Base-by-base conservation (phyloP, 2,329 filamentous ascomycete genomes). In the Esteya vermicola region DNA sequence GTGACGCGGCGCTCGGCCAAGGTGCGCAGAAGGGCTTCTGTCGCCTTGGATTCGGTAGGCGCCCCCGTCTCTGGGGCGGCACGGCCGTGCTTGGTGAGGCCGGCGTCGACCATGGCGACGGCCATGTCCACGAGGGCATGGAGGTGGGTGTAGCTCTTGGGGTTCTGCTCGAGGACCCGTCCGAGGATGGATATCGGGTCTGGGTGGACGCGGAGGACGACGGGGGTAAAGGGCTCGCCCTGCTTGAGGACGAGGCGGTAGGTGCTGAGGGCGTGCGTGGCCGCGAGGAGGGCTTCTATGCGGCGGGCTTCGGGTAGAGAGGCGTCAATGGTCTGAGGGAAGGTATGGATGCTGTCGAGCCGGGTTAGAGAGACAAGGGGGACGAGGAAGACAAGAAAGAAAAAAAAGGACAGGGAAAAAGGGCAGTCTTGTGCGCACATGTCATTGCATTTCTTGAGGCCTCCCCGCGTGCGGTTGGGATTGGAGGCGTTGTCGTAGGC, bases 401-500 rank as follows among this genome's bases (percentile, higher is more conserved):
- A 20, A 16, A 22, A 22, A 10, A 7, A 36, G 16, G 3, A 2
- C 18, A 8, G 26, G 18, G 19, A 34, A 36, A 33, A 54, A n/a
- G n/a, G n/a, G n/a, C n/a, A n/a, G n/a, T n/a, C n/a, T n/a, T n/a
- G n/a, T n/a, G n/a, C 74, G 58, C 60, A 81, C 79, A 84, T 81
- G 37, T 85, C 79, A 48, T 80, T 70, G 34, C 81, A 85, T 55
- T 77, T 84, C 57, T 84, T 85, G 51, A 91, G 67, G 0, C 80
- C 80, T 14, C 84, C 84, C 47, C 83, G 69, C 2, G 72, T 82
- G 41, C 75, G 74, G 50, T 89, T 86, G 1, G 81, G 81, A 51
- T 91, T 91, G 19, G 80, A 83, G 4, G 84, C 83, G 52, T 84
- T 84, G 51, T 91, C 84, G 52, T 86, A 91, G 4, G 79, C 72